These are phyloP conservation scores for Carex cristatella DNA, from an alignment of 176 grass and related monocot genomes.

Conservation along the genomic window DNA sequence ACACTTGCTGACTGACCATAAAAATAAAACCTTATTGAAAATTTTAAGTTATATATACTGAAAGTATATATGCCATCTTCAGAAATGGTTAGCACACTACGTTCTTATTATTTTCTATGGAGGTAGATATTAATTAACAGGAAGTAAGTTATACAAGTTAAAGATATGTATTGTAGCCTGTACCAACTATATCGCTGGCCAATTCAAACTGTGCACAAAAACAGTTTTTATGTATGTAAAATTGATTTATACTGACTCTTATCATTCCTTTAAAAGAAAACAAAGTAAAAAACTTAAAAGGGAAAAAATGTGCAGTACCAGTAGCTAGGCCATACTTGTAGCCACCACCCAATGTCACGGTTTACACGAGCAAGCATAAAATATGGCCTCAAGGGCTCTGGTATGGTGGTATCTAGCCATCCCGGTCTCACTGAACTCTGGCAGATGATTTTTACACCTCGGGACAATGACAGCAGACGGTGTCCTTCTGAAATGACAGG, in stretches of 20 bases:
- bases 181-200: neutral
- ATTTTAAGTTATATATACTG: neutral
- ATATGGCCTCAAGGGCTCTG: neutral
- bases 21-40: neutral
- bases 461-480: neutral
- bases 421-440: neutral
- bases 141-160: neutral
- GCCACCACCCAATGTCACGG: neutral
- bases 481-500: neutral
- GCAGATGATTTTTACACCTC: neutral
- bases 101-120: neutral
- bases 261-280: neutral
- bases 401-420: neutral
- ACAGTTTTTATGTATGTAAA: neutral
- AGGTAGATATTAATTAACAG: neutral
- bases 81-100: neutral
- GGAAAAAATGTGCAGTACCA: neutral
- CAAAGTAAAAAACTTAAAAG: too few relatives aligned
- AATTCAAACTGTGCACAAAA: neutral
- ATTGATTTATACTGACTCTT: neutral
- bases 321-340: conserved; percentile 11
- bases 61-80: neutral
- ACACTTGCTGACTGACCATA: too few relatives aligned
- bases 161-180: neutral
- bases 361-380: neutral